Conservation (phyloP, 306 rosid species). For the Oemleria cerasiformis region DNA sequence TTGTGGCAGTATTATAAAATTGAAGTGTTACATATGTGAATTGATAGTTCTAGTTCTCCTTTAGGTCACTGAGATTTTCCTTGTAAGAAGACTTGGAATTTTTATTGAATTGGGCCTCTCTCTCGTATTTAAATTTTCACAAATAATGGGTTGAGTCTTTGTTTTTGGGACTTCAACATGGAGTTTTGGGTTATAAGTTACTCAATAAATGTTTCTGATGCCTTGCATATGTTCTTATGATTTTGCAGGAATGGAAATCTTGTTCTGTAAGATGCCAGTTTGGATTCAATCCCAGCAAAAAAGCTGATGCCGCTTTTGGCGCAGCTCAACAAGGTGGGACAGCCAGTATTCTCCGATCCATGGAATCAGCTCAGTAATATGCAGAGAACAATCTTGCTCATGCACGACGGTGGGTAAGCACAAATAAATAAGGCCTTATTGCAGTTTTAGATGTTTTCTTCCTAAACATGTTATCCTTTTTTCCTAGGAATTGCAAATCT, state of each 20-base stretch:
- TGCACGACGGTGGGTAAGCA: conserved; percentile 99
- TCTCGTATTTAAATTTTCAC: not conserved
- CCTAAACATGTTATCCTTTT: conserved; percentile 1
- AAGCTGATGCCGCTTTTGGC: conserved; percentile 77
- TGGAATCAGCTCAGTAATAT: conserved; percentile 86
- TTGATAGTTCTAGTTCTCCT: not conserved
- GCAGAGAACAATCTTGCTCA: conserved; percentile 55
- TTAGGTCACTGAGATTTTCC: not conserved
- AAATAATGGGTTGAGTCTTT: not conserved
- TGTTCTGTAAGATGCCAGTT: conserved; percentile 81
- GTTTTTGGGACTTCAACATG: not conserved
- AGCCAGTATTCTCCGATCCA: conserved; percentile 68
- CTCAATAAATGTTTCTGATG: not conserved
- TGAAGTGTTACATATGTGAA: not conserved
- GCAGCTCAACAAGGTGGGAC: conserved; percentile 40
- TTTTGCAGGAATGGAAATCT: conserved; percentile 60
- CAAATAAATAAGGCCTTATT: conserved; percentile 39
- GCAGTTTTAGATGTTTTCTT: conserved; percentile 13
- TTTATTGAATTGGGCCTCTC: not conserved
- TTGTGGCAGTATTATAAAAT: not conserved
- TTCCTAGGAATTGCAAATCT: conserved; percentile 1
- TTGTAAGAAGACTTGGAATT: not conserved
- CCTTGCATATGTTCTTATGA: not conserved
- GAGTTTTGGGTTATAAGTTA: not conserved
- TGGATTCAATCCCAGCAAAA: conserved; percentile 38